Evolutionary conservation across 805 yeast genomes (phyloP), one percentile per base, ranked within the genome.

Genomic region (Teunomyces aglyptinius): DNA sequence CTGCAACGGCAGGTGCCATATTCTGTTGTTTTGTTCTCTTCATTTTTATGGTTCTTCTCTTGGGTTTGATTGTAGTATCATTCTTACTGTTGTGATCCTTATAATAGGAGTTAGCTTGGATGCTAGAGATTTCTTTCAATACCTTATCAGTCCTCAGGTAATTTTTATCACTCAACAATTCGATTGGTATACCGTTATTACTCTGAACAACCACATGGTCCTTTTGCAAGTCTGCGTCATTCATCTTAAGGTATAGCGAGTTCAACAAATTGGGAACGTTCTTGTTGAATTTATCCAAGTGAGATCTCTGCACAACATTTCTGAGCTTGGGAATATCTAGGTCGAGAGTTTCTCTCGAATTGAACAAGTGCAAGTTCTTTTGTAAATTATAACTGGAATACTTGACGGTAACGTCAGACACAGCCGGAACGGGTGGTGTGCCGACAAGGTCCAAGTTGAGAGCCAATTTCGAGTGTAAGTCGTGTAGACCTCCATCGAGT

Each of bases 291-390:
- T 60, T 71, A 43, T 61, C 80, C 63, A 67, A 71, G 64, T 71
- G 68, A 19, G 83, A 78, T 49, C 89, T 69, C 54, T 80, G 84
- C 15, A 83, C 74, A 2, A 82, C 76, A 49, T 78, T 81, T 22
- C 73, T 75, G 51, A 85, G 76, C 27, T 72, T 68, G 3, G 87
- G 82, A 0, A 87, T 76, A 20, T 78, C 74, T 41, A 92, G 64
- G n/a, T 87, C 81, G 50, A 92, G 72, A 0, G 97, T 88, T 53
- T 87, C 89, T 52, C 97, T 78, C 1, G 92, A 82, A 12, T 85
- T 80, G 41, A 82, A 78, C 48, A 92, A 69, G 4, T 59, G 50
- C 13, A 66, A 56, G 39, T 61, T 64, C 49, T 62, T 64, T 27
- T 56, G 61, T 41, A 72, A 61, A 50, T 70, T 71, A 19, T 87